Evolutionary conservation across 225 moss, liverwort and hornwort genomes (phyloP), one percentile per base, ranked within the genome.

Genomic region (Physcomitrium patens): DNA sequence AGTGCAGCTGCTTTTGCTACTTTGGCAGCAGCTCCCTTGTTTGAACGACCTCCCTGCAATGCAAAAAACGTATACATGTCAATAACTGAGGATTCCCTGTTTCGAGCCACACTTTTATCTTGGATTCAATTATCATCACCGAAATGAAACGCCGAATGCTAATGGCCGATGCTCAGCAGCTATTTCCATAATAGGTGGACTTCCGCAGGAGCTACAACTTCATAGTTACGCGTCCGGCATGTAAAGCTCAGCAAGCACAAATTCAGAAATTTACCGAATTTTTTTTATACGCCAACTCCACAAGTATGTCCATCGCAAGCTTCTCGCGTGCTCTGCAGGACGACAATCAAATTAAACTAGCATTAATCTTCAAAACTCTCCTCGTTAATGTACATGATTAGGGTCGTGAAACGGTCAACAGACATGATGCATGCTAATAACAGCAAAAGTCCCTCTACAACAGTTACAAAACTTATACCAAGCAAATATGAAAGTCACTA

Each of bases 1-100:
- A 91, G 80, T 41, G 91, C 84, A 57, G 86, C 91, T 9, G 77
- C 79, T 66, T 83, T 88, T 20, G 92, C 95, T 62, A 80, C 89
- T 76, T 91, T 95, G 9, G 86, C 82, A 71, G 91, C 84, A 43
- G 91, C 83, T 72, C 89, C 91, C 60, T 95, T 95, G 13, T 89
- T 80, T 10, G 60, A 67, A 52, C 78, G 74, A 23, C 85, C 72
- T 49, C 82, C 71, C 84, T 80, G 70, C 73, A 47, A 8, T 43
- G 2, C 19, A 62, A 47, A 59, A 37, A 13, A 46, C 3, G 15
- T 16, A 19, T 37, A 37, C 31, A 22, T 47, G 22, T 65, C 65
- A 65, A 20, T 47, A 61, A n/a, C 17, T 17, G 8, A 3, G 15
- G 17, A 4, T 37, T 37, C 4, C 31, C 7, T 37, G 7, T 37